Evolutionary conservation across 495 filamentous ascomycete genomes (phyloP), one percentile per base, ranked within the genome.

Genomic region (Cercophora newfieldiana): DNA sequence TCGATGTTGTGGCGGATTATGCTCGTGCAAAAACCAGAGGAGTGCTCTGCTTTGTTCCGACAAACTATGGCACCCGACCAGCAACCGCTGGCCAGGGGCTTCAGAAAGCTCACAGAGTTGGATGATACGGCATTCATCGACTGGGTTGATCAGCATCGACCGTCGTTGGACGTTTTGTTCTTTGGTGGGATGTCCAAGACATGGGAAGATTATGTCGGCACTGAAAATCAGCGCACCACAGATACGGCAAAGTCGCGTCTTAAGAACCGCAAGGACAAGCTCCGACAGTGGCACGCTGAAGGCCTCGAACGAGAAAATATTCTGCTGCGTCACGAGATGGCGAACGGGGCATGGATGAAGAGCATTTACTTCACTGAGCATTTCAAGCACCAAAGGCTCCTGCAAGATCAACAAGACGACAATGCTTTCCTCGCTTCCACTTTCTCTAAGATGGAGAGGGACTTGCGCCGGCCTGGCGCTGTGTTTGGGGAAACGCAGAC

Each of bases 291-390:
- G 93, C 85, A 88, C 49, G 74, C 79, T 3, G 86, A 93, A 57
- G 87, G 89, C 65, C 75, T 86, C 28, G 82, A 84, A 54, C 81
- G 82, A 22, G 91, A 96, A 53, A 89, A 91, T 64, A 80, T 89
- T 47, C 83, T 90, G 56, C 85, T 89, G 59, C 88, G 88, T 16
- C 93, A 97, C 71, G 91, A 96, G 68, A 89, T 89, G 66, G 89
- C 91, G 1, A 91, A 93, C 61, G 89, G 87, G 57, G 89, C 93
- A 61, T 98, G 94, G 96, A 89, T 92, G 78, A 90, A 92, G 62
- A 97, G 97, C 67, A 96, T 98, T 48, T 94, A 93, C 74, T 87
- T 90, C 64, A 91, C 94, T 0, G 95, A 99, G 75, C 90, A 94
- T 65, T 84, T 94, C 69, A 97, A 96, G 72, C 90, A 94, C 61